Conservation (phyloP, 148 eudicot genomes). For the Camellia japonica region DNA sequence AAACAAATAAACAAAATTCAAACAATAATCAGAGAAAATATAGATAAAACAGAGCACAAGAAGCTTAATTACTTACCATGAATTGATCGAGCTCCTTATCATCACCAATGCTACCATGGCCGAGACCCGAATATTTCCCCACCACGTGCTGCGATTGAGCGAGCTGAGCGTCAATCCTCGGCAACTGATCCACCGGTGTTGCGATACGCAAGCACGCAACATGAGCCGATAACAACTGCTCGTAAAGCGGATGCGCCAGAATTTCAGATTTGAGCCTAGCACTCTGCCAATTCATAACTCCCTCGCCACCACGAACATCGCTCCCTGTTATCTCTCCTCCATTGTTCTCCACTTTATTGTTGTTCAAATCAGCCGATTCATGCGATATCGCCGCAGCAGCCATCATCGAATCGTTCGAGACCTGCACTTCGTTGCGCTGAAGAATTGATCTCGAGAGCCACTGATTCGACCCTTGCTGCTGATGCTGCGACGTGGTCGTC, state of each 20-base stretch:
- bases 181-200: slow-evolving; percentile 91
- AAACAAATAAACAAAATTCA: background rate
- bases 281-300: slow-evolving; percentile 41
- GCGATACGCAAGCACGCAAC: slow-evolving; percentile 80
- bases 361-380: slow-evolving; percentile 16
- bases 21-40: background rate
- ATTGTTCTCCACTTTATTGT: slow-evolving; percentile 17
- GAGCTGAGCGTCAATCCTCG: slow-evolving; percentile 81
- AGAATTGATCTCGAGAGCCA: slow-evolving; percentile 33
- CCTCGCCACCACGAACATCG: slow-evolving; percentile 15
- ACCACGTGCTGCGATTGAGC: slow-evolving; percentile 72
- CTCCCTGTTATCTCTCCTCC: slow-evolving; percentile 20
- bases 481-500: background rate
- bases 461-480: slow-evolving; percentile 17
- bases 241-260: slow-evolving; percentile 66
- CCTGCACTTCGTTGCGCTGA: slow-evolving; percentile 16
- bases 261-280: slow-evolving; percentile 63
- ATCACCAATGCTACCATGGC: slow-evolving; percentile 34
- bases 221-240: slow-evolving; percentile 80
- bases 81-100: slow-evolving; percentile 92
- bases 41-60: slow-evolving; percentile 4
- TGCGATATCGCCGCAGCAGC: slow-evolving; percentile 16
- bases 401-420: slow-evolving; percentile 27
- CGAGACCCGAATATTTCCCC: slow-evolving; percentile 54
- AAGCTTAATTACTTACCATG: slow-evolving; percentile 46